phyloP scores from a whole-genome alignment of 352 stramenopile species.

The Aphanomyces invadans region DNA sequence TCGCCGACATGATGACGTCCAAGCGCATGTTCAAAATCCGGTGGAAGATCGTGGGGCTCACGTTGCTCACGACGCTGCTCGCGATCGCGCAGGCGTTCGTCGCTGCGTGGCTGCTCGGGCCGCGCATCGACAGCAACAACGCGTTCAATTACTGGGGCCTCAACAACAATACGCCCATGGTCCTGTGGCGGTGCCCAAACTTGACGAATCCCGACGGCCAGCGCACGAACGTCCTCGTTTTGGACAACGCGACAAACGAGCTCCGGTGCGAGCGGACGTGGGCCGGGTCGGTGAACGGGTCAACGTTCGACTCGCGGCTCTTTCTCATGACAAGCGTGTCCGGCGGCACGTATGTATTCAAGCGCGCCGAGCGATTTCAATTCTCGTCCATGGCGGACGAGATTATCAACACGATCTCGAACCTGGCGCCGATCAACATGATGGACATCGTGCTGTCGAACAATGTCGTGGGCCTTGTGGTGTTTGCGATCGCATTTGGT shows the following conservation, averaged over 20 bases:
- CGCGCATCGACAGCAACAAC: not conserved
- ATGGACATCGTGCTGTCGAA: not conserved
- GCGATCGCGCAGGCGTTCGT: not conserved
- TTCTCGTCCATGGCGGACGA: not conserved
- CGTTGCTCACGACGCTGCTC: not conserved
- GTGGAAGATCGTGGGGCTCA: conserved; percentile 1
- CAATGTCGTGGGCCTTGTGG: not conserved
- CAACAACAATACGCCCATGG: not conserved
- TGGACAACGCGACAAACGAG: not conserved
- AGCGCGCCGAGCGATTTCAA: not conserved
- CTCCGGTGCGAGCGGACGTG: not conserved
- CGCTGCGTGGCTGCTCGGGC: not conserved
- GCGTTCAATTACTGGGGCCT: not conserved
- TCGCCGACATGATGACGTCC: not conserved
- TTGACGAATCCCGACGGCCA: not conserved
- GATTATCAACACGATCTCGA: not conserved
- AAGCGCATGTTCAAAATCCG: not conserved
- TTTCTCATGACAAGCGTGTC: not conserved
- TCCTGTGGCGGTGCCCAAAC: not conserved
- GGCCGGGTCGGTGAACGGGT: not conserved
- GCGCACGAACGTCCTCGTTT: not conserved
- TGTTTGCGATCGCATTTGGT: conserved; percentile 1
- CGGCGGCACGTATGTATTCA: not conserved
- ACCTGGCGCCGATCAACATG: conserved; percentile 2
- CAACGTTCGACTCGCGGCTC: not conserved